Conservation (phyloP, 176 grass and related monocot species). For the Coix lacrymajobi region DNA sequence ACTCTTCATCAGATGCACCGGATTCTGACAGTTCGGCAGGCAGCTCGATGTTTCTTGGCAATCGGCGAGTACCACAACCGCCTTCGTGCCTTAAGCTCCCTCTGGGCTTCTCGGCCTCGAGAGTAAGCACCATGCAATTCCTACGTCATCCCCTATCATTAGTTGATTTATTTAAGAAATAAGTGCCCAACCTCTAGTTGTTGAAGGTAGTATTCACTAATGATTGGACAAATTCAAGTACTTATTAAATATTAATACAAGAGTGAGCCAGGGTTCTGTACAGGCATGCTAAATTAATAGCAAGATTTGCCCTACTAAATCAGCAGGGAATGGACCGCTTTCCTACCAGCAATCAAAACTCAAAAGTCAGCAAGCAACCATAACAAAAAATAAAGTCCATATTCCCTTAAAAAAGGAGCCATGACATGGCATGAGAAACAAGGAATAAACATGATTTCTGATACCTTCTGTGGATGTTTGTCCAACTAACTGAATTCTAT, state of each 20-base stretch:
- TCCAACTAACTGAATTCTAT: slow-evolving; percentile 14
- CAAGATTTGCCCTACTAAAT: slow-evolving; percentile 23
- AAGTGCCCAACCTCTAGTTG: slow-evolving; percentile 6
- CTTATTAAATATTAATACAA: slow-evolving; percentile 22
- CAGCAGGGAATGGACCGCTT: slow-evolving; percentile 25
- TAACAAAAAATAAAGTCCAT: neutral
- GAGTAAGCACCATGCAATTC: slow-evolving; percentile 50
- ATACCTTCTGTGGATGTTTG: neutral
- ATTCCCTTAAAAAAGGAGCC: neutral
- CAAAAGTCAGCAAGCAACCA: slow-evolving; percentile 40
- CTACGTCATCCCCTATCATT: neutral
- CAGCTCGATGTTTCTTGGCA: slow-evolving; percentile 68
- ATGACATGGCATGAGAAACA: neutral
- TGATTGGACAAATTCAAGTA: slow-evolving; percentile 10
- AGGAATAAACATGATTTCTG: neutral
- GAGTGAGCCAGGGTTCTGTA: slow-evolving; percentile 18
- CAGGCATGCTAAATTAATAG: slow-evolving; percentile 19
- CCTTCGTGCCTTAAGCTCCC: slow-evolving; percentile 75
- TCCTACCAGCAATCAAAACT: slow-evolving; percentile 32
- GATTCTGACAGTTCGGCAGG: slow-evolving; percentile 77
- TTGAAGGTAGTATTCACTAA: slow-evolving; percentile 14
- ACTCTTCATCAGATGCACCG: slow-evolving; percentile 80
- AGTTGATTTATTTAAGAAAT: neutral
- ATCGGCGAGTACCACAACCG: slow-evolving; percentile 84
- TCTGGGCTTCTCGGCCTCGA: slow-evolving; percentile 77